Evolutionary conservation across 345 rosid species (phyloP).

Genomic region (Arabidopsis arenosa): DNA sequence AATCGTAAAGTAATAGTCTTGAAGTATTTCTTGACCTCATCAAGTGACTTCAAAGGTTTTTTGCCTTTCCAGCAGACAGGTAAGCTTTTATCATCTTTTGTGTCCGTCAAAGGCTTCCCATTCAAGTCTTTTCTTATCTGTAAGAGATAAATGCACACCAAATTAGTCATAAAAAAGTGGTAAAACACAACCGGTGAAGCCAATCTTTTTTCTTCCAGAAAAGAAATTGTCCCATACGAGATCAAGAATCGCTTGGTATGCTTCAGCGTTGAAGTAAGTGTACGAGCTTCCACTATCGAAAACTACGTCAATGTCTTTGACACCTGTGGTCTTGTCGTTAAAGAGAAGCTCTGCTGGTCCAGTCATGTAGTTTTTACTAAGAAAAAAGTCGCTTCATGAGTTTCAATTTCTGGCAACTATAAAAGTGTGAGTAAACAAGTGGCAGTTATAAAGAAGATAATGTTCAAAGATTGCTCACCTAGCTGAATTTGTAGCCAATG

Average conservation of each 20-base stretch:
- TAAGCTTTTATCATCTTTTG: slow-evolving; percentile 65
- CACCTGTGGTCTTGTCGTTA: slow-evolving; percentile 61
- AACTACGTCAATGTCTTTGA: slow-evolving; percentile 56
- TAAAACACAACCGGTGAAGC: background rate
- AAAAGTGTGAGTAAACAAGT: background rate
- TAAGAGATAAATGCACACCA: background rate
- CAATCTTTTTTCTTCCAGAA: background rate
- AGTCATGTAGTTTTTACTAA: slow-evolving; percentile 67
- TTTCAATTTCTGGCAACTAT: background rate
- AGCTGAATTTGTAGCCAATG: slow-evolving; percentile 45
- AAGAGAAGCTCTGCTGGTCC: slow-evolving; percentile 77
- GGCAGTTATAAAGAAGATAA: slow-evolving; percentile 2
- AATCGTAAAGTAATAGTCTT: slow-evolving; percentile 63
- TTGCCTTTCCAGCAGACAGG: slow-evolving; percentile 87
- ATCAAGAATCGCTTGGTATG: slow-evolving; percentile 58
- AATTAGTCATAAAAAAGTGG: background rate
- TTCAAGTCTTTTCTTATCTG: slow-evolving; percentile 39
- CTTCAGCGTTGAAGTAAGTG: slow-evolving; percentile 64
- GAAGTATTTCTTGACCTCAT: slow-evolving; percentile 64
- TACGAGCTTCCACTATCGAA: slow-evolving; percentile 97
- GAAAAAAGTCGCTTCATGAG: slow-evolving; percentile 8
- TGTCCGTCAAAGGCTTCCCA: slow-evolving; percentile 59
- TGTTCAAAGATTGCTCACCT: slow-evolving; percentile 52
- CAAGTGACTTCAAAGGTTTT: slow-evolving; percentile 55
- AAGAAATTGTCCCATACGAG: slow-evolving; percentile 53